A percentile compares a stretch with the other conserved stretches of the same genome.
Evolutionary conservation across 371 early-diverging fungal genomes (phyloP).

Genomic region (Racocetra persica): DNA sequence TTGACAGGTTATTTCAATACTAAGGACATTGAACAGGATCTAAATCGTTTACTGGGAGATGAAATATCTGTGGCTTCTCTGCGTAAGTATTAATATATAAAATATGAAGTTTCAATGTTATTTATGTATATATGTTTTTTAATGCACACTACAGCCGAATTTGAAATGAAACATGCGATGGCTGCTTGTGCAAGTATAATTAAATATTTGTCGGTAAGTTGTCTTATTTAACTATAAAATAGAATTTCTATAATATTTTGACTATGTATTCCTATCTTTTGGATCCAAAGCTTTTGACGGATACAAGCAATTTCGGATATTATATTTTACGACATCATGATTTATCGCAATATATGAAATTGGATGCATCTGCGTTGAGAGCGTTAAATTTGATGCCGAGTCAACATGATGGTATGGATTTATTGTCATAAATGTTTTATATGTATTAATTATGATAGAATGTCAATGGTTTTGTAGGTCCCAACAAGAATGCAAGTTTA

Average conservation of each 20-base stretch:
- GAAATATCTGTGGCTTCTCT: conserved; percentile 70
- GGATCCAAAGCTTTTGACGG: conserved; percentile 64
- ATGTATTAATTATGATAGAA: too few species aligned
- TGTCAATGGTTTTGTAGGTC: conserved; percentile 49
- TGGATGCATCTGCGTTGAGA: conserved; percentile 89
- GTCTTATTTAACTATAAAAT: neutral
- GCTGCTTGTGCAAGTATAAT: conserved; percentile 77
- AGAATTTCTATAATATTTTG: conserved; percentile 15
- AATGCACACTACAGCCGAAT: conserved; percentile 67
- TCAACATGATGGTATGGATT: conserved; percentile 60
- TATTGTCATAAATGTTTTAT: neutral
- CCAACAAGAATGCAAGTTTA: conserved; percentile 82
- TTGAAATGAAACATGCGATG: conserved; percentile 83
- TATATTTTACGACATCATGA: conserved; percentile 77
- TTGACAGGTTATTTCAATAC: conserved; percentile 65
- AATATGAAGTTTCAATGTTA: neutral
- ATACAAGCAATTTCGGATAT: conserved; percentile 78
- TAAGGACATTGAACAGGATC: conserved; percentile 86
- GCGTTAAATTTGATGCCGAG: conserved; percentile 90
- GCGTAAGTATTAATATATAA: conserved; percentile 57
- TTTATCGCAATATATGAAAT: conserved; percentile 88
- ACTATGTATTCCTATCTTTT: neutral
- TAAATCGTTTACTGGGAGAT: conserved; percentile 78
- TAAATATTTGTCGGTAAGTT: conserved; percentile 74
- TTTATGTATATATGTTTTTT: neutral